Conservation (phyloP, 148 eudicot genomes). For the Dianthus caryophyllus region DNA sequence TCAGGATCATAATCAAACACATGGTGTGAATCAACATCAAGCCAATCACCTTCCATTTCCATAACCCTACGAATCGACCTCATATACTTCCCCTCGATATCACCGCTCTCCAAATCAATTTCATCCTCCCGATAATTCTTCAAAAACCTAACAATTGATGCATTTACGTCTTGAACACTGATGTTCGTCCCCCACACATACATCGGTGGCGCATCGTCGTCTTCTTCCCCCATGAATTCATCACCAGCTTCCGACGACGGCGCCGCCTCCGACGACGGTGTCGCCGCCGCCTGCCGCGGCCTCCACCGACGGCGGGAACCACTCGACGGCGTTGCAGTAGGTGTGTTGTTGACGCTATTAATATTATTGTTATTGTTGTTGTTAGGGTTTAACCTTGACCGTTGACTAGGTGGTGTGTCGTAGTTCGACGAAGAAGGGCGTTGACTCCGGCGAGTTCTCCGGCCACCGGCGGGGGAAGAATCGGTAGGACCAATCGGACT, state of each 20-base stretch:
- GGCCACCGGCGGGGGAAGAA: constrained; percentile 61
- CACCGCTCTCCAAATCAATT: constrained; percentile 32
- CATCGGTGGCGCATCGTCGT: constrained; percentile 67
- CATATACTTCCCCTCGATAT: constrained; percentile 85
- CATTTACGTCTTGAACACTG: constrained; percentile 87
- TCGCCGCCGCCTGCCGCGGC: constrained; percentile 16
- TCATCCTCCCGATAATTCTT: constrained; percentile 59
- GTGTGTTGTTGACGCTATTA: no score
- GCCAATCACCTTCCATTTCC: constrained; percentile 78
- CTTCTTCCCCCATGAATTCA: constrained; percentile 44
- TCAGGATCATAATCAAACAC: constrained; percentile 85
- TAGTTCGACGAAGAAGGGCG: constrained; percentile 33
- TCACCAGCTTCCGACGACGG: constrained; percentile 76
- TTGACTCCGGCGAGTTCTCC: constrained; percentile 34
- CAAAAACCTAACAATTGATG: constrained; percentile 67
- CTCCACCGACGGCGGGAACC: constrained; percentile 24
- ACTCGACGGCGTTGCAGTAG: constrained; percentile 25
- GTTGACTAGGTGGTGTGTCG: constrained; percentile 30
- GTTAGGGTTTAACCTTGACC: constrained; percentile 21
- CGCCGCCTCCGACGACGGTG: constrained; percentile 40
- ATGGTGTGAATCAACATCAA: constrained; percentile 87
- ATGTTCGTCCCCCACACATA: constrained; percentile 96
- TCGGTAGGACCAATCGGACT: constrained; percentile 77
- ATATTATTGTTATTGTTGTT: background rate
- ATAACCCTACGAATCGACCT: constrained; percentile 58